phyloP scores from a whole-genome alignment of 1,284 basidiomycete species.

The Coniferiporia sulphurascens region DNA sequence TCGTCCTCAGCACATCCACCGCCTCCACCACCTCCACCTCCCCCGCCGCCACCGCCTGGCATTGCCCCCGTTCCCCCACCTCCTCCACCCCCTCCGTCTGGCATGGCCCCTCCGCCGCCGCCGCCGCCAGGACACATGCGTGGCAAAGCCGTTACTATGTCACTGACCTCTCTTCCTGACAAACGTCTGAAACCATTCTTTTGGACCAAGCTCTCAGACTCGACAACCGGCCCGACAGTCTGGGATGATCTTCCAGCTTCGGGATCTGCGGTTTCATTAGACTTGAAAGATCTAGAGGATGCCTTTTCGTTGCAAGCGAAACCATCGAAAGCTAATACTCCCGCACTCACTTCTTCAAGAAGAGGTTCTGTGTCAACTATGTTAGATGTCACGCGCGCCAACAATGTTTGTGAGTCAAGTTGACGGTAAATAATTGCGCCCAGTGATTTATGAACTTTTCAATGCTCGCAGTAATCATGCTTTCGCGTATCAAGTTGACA shows the following conservation, averaged over 20 bases:
- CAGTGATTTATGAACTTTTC: background rate
- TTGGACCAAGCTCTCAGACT: slow-evolving; percentile 73
- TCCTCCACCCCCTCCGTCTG: too few species aligned
- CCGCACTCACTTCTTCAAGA: slow-evolving; percentile 38
- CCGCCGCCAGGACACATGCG: slow-evolving; percentile 24
- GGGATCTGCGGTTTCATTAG: slow-evolving; percentile 37
- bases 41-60: slow-evolving; percentile 24
- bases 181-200: slow-evolving; percentile 84
- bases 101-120: slow-evolving; percentile 24
- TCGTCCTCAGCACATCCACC: slow-evolving; percentile 29
- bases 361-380: slow-evolving; percentile 62
- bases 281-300: slow-evolving; percentile 68
- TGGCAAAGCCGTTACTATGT: slow-evolving; percentile 21
- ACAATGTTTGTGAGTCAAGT: slow-evolving; percentile 63
- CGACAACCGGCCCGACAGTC: slow-evolving; percentile 49
- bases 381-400: slow-evolving; percentile 78
- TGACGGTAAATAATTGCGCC: background rate
- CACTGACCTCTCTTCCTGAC: slow-evolving; percentile 34
- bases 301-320: slow-evolving; percentile 64
- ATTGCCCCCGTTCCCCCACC: slow-evolving; percentile 18
- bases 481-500: slow-evolving; percentile 66
- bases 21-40: slow-evolving; percentile 28
- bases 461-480: slow-evolving; percentile 62
- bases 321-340: slow-evolving; percentile 39
- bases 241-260: slow-evolving; percentile 57